Evolutionary conservation across 164 flowering plant genomes (phyloP).

Genomic region (Vitis cinerea): DNA sequence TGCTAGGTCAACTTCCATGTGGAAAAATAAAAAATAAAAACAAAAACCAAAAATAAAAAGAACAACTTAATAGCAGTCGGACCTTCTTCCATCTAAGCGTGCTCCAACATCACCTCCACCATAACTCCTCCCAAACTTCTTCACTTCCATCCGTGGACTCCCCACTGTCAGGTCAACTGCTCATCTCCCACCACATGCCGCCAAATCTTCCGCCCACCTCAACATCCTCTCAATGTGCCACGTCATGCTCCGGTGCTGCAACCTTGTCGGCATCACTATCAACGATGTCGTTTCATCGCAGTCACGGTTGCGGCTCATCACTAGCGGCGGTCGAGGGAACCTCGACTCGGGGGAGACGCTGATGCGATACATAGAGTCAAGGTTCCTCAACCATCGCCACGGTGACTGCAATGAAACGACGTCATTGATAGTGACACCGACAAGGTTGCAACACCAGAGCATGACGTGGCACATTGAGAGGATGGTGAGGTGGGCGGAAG

Average conservation of each 20-base stretch:
- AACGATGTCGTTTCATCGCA: slow-evolving; percentile 27
- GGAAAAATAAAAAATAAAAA: too few species aligned
- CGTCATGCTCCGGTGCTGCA: slow-evolving; percentile 65
- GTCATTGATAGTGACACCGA: slow-evolving; percentile 41
- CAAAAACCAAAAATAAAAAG: too few species aligned
- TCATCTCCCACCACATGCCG: slow-evolving; percentile 35
- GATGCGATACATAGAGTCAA: too few species aligned
- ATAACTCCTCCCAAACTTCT: slow-evolving; percentile 55
- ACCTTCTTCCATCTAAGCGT: slow-evolving; percentile 75
- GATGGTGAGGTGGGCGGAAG: slow-evolving; percentile 66
- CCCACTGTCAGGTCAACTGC: slow-evolving; percentile 49
- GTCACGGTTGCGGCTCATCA: slow-evolving; percentile 2
- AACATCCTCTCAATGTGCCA: slow-evolving; percentile 62
- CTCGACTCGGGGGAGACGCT: slow-evolving; percentile 19
- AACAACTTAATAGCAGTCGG: too few species aligned
- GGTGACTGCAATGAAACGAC: slow-evolving; percentile 19
- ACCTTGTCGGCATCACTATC: slow-evolving; percentile 38
- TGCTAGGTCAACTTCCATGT: too few species aligned
- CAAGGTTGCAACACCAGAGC: slow-evolving; percentile 61
- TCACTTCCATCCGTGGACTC: slow-evolving; percentile 68
- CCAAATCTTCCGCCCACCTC: slow-evolving; percentile 68
- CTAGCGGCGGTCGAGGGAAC: slow-evolving; percentile 56
- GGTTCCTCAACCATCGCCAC: too few species aligned
- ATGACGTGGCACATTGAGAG: slow-evolving; percentile 57
- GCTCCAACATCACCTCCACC: slow-evolving; percentile 66